A percentile compares a stretch with the other conserved stretches of the same genome.
These are phyloP conservation scores for Mycena rosella DNA, from an alignment of 768 basidiomycete genomes.

Conservation along the genomic window DNA sequence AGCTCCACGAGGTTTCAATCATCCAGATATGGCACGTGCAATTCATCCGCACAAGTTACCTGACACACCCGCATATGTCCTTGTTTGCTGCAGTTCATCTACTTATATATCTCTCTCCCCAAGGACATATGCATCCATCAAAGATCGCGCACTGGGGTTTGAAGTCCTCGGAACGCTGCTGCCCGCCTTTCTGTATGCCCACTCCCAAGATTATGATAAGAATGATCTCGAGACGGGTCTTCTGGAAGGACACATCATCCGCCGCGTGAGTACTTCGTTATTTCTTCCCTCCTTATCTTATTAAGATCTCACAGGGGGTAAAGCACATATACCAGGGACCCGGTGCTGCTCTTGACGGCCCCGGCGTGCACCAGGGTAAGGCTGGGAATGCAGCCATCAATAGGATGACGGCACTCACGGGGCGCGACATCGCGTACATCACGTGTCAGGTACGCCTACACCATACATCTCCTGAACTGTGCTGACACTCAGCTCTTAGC, in stretches of 20 bases:
- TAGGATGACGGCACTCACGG: not conserved
- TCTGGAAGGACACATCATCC: not conserved
- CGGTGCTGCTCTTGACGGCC: not conserved
- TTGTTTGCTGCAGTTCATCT: not conserved
- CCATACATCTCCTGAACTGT: too few species aligned
- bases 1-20: not conserved
- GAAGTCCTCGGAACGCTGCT: not conserved
- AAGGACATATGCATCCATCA: not conserved
- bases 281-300: not conserved
- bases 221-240: not conserved
- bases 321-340: not conserved
- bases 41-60: not conserved
- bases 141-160: not conserved
- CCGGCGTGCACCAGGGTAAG: not conserved
- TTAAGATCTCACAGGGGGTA: not conserved
- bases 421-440: conserved; percentile 1
- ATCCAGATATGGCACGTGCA: not conserved
- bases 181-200: not conserved
- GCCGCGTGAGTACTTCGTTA: not conserved
- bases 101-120: not conserved
- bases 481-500: not conserved
- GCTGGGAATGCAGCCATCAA: conserved; percentile 4
- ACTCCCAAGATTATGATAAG: not conserved
- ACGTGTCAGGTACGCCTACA: conserved; percentile 15
- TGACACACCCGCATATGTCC: not conserved